These are phyloP conservation scores for Bacidia gigantensis DNA, from an alignment of 495 filamentous ascomycete genomes.

Conservation along the genomic window DNA sequence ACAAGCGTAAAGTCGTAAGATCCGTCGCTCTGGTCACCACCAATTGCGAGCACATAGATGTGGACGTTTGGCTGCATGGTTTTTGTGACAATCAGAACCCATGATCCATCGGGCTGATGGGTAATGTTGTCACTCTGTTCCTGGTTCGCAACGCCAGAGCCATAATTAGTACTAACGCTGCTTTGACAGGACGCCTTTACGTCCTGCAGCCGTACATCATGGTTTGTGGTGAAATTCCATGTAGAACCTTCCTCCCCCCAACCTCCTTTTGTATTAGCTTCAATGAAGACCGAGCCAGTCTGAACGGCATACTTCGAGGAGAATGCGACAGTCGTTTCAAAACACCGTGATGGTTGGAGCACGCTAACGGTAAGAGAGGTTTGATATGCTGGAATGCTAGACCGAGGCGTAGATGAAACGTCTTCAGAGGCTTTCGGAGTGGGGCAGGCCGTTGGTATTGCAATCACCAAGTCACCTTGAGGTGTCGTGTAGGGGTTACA, in stretches of 20 bases:
- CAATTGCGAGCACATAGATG: neutral
- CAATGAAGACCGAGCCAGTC: neutral
- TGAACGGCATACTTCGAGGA: neutral
- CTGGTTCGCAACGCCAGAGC: neutral
- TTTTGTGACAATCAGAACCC: neutral
- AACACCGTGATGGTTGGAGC: neutral
- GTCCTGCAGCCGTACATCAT: neutral
- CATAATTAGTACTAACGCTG: conserved; percentile 3
- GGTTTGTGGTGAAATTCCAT: conserved; percentile 5
- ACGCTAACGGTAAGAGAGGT: neutral
- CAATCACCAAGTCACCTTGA: neutral
- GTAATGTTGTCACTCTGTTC: conserved; percentile 18
- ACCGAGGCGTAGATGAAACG: neutral
- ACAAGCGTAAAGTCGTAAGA: neutral
- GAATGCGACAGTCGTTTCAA: neutral
- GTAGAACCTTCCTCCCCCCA: conserved; percentile 4
- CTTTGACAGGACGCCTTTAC: conserved; percentile 1
- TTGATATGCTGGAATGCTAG: neutral
- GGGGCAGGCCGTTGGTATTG: neutral
- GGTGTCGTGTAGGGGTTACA: neutral
- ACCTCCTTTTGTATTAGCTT: neutral
- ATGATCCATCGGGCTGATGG: neutral
- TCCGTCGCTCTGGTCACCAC: neutral
- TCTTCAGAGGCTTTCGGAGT: neutral
- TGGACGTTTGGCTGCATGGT: neutral